Conservation (phyloP, 176 grass and related monocot species). For the Oryza glumipatula region DNA sequence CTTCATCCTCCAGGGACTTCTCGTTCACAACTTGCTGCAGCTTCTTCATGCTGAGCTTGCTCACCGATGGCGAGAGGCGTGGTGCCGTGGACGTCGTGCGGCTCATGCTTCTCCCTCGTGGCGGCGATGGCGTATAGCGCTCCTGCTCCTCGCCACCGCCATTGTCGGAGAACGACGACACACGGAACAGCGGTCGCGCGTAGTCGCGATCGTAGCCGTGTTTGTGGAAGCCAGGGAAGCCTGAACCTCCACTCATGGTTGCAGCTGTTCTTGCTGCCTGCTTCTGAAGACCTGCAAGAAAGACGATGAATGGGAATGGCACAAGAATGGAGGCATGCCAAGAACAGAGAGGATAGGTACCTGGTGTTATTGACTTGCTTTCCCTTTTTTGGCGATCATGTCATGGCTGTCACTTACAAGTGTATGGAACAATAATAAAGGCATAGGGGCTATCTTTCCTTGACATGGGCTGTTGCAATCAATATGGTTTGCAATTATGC, state of each 20-base stretch:
- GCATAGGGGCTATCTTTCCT: constrained; percentile 13
- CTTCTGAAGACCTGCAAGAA: constrained; percentile 24
- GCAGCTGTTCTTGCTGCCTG: neutral
- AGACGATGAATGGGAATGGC: constrained; percentile 4
- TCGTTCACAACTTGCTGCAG: constrained; percentile 30
- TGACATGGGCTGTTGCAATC: constrained; percentile 20
- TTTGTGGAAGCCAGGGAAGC: constrained; percentile 48
- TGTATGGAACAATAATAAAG: constrained; percentile 31
- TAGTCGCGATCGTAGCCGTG: constrained; percentile 26
- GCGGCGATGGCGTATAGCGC: neutral
- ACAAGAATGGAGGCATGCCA: neutral
- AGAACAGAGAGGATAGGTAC: neutral
- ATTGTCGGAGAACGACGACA: constrained; percentile 56
- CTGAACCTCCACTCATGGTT: constrained; percentile 42
- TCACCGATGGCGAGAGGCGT: constrained; percentile 36
- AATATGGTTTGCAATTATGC: constrained; percentile 19
- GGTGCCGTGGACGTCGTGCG: constrained; percentile 27
- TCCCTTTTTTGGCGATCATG: constrained; percentile 9
- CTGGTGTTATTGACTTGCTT: neutral
- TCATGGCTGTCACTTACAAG: neutral
- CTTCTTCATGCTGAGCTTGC: constrained; percentile 61
- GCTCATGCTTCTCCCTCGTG: constrained; percentile 4
- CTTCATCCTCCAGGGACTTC: constrained; percentile 46
- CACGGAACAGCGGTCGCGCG: constrained; percentile 39
- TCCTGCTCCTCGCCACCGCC: constrained; percentile 40